A percentile compares a stretch with the other conserved stretches of the same genome.
phyloP scores from a whole-genome alignment of 2,329 filamentous ascomycete species.

The Pseudogymnoascus sp. region DNA sequence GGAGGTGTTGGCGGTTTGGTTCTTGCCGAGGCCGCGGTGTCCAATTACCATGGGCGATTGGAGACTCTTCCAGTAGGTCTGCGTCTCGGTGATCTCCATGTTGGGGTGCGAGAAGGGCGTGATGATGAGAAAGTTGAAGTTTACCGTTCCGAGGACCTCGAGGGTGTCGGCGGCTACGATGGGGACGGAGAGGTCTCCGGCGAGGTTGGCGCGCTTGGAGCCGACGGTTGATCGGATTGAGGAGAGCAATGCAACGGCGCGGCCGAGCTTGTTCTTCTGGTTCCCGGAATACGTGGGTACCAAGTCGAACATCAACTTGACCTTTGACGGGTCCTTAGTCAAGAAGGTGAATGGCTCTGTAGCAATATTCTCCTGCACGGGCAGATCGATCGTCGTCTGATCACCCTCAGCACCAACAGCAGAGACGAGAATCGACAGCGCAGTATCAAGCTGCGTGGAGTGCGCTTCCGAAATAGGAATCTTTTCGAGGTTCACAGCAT shows the following conservation, averaged over 20 bases:
- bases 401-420: constrained; percentile 81
- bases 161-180: constrained; percentile 75
- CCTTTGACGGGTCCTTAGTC: constrained; percentile 66
- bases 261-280: constrained; percentile 79
- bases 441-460: constrained; percentile 87
- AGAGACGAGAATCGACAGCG: constrained; percentile 82
- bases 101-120: constrained; percentile 91
- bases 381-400: constrained; percentile 81
- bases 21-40: constrained; percentile 78
- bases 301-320: constrained; percentile 89
- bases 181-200: constrained; percentile 86
- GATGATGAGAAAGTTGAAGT: constrained; percentile 94
- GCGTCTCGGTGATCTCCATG: constrained; percentile 81
- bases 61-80: constrained; percentile 95
- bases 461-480: constrained; percentile 85
- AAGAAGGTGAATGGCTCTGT: constrained; percentile 92
- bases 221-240: constrained; percentile 78
- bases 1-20: constrained; percentile 73
- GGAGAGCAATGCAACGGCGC: constrained; percentile 80
- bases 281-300: constrained; percentile 91
- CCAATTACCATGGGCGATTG: constrained; percentile 76
- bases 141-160: constrained; percentile 88
- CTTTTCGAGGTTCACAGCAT: constrained; percentile 78
- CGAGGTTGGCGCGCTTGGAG: constrained; percentile 79
- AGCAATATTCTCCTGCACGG: constrained; percentile 85